phyloP scores from a whole-genome alignment of 164 flowering plant species.

The Tetrastigma voinierianum region DNA sequence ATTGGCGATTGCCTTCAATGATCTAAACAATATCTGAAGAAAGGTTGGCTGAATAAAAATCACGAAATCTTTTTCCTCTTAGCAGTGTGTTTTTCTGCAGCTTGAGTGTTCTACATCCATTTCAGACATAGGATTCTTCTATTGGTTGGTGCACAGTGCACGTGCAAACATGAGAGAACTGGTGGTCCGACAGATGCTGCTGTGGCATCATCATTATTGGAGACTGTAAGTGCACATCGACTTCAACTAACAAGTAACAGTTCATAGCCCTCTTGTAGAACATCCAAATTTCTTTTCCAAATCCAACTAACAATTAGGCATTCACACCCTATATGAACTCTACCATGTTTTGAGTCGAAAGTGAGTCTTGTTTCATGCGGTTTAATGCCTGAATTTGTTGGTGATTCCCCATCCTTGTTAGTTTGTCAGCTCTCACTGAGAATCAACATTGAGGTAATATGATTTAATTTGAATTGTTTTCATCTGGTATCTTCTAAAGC shows the following conservation, averaged over 20 bases:
- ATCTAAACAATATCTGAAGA: conserved; percentile 91
- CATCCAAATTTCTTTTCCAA: not conserved
- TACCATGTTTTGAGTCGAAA: conserved; percentile 55
- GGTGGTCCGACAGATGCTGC: conserved; percentile 60
- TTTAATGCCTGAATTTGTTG: conserved; percentile 87
- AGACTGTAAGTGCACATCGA: conserved; percentile 59
- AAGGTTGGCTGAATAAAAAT: conserved; percentile 46
- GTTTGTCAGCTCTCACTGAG: conserved; percentile 71
- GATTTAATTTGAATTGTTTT: not conserved
- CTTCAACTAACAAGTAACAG: conserved; percentile 12
- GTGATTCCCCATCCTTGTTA: conserved; percentile 80
- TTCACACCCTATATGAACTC: conserved; percentile 1
- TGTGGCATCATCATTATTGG: conserved; percentile 76
- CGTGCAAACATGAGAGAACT: conserved; percentile 90
- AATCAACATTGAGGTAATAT: conserved; percentile 72
- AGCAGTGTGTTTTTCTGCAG: conserved; percentile 3
- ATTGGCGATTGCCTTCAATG: conserved; percentile 95
- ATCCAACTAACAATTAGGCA: not conserved
- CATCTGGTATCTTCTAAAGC: too few species aligned
- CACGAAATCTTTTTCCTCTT: not conserved
- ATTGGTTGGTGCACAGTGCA: conserved; percentile 96
- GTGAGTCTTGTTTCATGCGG: conserved; percentile 87
- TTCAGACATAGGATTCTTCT: conserved; percentile 94
- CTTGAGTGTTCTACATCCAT: conserved; percentile 12
- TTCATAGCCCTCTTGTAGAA: conserved; percentile 6